phyloP scores from a whole-genome alignment of 2,329 filamentous ascomycete genomes.

The Coniochaeta sp. region DNA sequence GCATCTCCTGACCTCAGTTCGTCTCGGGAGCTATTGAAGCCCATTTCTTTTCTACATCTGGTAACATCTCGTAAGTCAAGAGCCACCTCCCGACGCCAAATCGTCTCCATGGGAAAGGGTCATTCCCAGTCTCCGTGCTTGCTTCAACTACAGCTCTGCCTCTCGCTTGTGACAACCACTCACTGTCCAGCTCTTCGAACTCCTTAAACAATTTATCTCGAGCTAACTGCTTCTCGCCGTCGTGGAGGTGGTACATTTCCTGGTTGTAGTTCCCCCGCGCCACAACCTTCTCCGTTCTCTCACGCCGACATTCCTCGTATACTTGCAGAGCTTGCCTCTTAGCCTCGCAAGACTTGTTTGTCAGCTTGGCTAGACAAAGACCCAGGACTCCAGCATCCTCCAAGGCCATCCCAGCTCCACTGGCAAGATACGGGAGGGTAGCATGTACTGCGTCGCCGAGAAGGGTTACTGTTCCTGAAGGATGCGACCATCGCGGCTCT shows the following conservation, averaged over 20 bases:
- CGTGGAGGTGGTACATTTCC: conserved; percentile 52
- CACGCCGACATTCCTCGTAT: conserved; percentile 51
- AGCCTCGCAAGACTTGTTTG: conserved; percentile 26
- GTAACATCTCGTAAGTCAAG: conserved; percentile 30
- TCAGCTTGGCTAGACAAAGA: conserved; percentile 37
- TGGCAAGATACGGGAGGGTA: conserved; percentile 54
- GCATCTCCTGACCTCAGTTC: too few relatives aligned
- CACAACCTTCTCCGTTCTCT: conserved; percentile 53
- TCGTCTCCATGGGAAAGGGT: conserved; percentile 32
- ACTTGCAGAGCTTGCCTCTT: conserved; percentile 29
- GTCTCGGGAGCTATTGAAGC: too few relatives aligned
- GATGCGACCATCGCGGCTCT: conserved; percentile 45
- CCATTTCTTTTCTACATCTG: conserved; percentile 28
- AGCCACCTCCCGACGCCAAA: conserved; percentile 31
- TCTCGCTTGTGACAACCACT: too few relatives aligned
- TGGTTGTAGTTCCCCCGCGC: conserved; percentile 54
- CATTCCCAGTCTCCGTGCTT: conserved; percentile 26
- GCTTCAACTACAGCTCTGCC: conserved; percentile 13
- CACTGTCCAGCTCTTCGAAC: conserved; percentile 21
- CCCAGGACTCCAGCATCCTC: conserved; percentile 54
- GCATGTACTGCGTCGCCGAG: conserved; percentile 59
- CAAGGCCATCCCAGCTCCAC: conserved; percentile 50
- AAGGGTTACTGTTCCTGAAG: conserved; percentile 47
- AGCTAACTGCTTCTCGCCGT: conserved; percentile 47
- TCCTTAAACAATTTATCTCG: conserved; percentile 33